These are phyloP conservation scores for Macrophomina pseudophaseolina DNA, from an alignment of 2,329 filamentous ascomycete species.

Conservation along the genomic window DNA sequence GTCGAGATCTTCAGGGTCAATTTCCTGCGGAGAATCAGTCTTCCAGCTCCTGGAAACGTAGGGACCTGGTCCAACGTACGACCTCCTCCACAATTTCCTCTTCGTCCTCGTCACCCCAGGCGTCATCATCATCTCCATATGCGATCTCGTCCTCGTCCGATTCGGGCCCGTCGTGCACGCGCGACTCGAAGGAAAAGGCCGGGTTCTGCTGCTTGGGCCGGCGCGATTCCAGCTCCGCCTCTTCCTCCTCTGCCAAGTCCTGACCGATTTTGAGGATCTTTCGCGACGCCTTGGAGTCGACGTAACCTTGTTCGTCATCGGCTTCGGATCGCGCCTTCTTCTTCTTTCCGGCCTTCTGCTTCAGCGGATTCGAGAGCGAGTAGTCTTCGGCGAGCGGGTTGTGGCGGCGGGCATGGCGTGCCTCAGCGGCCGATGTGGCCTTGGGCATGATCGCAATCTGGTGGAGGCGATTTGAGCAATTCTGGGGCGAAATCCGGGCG, in stretches of 20 bases:
- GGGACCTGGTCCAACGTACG: not conserved
- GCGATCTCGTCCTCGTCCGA: constrained; percentile 56
- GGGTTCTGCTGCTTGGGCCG: constrained; percentile 57
- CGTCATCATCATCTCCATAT: constrained; percentile 56
- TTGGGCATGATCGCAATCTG: constrained; percentile 71
- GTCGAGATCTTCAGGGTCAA: constrained; percentile 87
- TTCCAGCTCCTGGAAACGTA: not conserved
- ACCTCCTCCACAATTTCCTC: constrained; percentile 53
- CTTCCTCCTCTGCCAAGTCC: constrained; percentile 84
- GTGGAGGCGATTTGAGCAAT: not conserved
- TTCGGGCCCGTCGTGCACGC: constrained; percentile 62
- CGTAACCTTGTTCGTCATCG: constrained; percentile 69
- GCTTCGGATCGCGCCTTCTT: constrained; percentile 64
- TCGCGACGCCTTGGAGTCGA: constrained; percentile 86
- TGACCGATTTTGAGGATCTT: constrained; percentile 90
- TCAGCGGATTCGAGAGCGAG: constrained; percentile 72
- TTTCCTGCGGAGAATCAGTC: constrained; percentile 58
- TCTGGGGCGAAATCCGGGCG: not conserved
- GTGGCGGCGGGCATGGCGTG: constrained; percentile 71
- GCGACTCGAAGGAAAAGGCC: constrained; percentile 80
- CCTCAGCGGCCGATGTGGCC: constrained; percentile 62
- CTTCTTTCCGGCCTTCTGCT: constrained; percentile 67
- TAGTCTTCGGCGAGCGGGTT: constrained; percentile 93
- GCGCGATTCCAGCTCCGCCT: constrained; percentile 53
- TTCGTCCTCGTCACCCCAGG: constrained; percentile 76